These are phyloP conservation scores for Ceratobasidium sp. DNA, from an alignment of 1,284 basidiomycete genomes.

Conservation along the genomic window DNA sequence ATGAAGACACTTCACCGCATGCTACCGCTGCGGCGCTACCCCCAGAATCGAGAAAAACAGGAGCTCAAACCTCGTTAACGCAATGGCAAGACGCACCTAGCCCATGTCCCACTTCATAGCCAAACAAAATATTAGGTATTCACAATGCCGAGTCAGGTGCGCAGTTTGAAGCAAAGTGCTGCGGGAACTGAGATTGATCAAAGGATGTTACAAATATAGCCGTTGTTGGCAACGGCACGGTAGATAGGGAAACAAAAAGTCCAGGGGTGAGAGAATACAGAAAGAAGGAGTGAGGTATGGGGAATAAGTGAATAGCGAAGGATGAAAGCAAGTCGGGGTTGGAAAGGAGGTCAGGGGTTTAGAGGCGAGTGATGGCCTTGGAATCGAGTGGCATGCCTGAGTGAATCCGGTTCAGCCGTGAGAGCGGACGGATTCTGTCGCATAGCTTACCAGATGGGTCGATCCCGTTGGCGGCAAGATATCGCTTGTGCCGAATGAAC, in stretches of 20 bases:
- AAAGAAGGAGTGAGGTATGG: not conserved
- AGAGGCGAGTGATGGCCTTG: constrained; percentile 77
- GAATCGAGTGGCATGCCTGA: constrained; percentile 71
- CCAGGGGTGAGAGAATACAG: not conserved
- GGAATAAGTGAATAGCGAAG: not conserved
- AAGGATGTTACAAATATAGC: constrained; percentile 5
- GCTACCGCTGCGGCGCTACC: too few relatives aligned
- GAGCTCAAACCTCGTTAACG: too few relatives aligned
- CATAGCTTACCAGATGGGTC: constrained; percentile 67
- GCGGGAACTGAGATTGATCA: constrained; percentile 11
- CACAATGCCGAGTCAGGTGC: not conserved
- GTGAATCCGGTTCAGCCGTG: constrained; percentile 24
- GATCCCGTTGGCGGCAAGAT: constrained; percentile 85
- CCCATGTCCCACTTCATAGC: not conserved
- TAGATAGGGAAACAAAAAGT: not conserved
- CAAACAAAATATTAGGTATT: not conserved
- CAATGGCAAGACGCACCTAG: too few relatives aligned
- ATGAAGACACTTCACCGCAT: too few relatives aligned
- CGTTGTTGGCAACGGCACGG: constrained; percentile 2
- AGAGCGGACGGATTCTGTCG: not conserved
- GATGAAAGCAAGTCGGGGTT: not conserved
- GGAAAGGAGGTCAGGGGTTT: constrained; percentile 24
- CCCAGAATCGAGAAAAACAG: too few relatives aligned
- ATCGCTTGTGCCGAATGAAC: constrained; percentile 83
- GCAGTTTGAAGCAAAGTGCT: not conserved